Conservation (phyloP, 805 yeast genomes). For the Saturnispora dispora region DNA sequence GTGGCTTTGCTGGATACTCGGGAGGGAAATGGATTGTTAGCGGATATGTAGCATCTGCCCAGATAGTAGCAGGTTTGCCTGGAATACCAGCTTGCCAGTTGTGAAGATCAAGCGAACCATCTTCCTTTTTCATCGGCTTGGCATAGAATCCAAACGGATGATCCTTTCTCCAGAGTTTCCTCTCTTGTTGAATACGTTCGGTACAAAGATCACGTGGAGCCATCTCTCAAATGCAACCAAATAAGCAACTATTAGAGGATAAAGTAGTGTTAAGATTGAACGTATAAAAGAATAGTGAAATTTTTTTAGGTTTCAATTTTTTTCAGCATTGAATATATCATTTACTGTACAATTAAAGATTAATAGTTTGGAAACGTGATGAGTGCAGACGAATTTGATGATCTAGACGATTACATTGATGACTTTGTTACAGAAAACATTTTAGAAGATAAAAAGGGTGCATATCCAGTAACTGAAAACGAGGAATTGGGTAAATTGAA, state of each 20-base stretch:
- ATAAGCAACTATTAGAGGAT: not conserved
- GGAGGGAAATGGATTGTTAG: slow-evolving; percentile 74
- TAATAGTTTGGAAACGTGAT: not conserved
- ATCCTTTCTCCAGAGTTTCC: slow-evolving; percentile 96
- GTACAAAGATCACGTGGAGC: slow-evolving; percentile 40
- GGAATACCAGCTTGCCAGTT: slow-evolving; percentile 95
- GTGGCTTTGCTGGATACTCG: slow-evolving; percentile 95
- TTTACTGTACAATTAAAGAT: not conserved
- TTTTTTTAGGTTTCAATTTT: not conserved
- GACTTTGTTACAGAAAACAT: slow-evolving; percentile 71
- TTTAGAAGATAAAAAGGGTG: slow-evolving; percentile 51
- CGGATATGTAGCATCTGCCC: slow-evolving; percentile 90
- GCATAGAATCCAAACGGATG: slow-evolving; percentile 98
- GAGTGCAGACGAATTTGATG: slow-evolving; percentile 60
- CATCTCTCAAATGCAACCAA: not conserved
- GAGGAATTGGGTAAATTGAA: slow-evolving; percentile 1
- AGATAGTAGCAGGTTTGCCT: slow-evolving; percentile 75
- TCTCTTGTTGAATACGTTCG: slow-evolving; percentile 83
- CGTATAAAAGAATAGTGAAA: not conserved
- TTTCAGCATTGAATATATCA: not conserved
- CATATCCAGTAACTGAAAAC: slow-evolving; percentile 8
- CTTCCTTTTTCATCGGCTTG: slow-evolving; percentile 69
- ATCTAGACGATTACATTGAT: slow-evolving; percentile 75
- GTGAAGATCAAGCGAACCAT: slow-evolving; percentile 78
- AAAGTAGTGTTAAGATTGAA: not conserved